A percentile compares a stretch with the other conserved stretches of the same genome.
Conservation (phyloP, 2,329 filamentous ascomycete genomes). For the Talaromyces sp. region DNA sequence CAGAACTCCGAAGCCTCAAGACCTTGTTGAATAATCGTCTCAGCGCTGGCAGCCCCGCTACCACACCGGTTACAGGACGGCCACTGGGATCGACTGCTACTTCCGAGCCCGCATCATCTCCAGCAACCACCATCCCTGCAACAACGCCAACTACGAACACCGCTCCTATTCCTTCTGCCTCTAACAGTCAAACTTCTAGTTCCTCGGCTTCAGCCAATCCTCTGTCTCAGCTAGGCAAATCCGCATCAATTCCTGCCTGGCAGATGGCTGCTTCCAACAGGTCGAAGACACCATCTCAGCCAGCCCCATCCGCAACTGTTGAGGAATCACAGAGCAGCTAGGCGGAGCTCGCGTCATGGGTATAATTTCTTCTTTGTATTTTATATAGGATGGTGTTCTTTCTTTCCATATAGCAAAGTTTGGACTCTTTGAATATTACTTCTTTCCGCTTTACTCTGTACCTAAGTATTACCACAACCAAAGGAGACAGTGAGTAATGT, state of each 20-base stretch:
- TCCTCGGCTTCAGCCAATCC: conserved; percentile 42
- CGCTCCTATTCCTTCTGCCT: conserved; percentile 28
- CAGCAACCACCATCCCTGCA: conserved; percentile 28
- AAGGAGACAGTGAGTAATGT: neutral
- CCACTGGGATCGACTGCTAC: conserved; percentile 30
- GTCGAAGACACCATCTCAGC: conserved; percentile 35
- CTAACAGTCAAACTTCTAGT: conserved; percentile 33
- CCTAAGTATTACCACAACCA: neutral
- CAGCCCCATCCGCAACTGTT: conserved; percentile 26
- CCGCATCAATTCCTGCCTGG: conserved; percentile 75
- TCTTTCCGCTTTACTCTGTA: neutral
- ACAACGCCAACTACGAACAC: conserved; percentile 31
- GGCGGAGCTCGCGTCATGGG: neutral
- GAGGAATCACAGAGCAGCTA: conserved; percentile 26
- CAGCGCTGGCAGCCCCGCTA: conserved; percentile 36
- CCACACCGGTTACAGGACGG: conserved; percentile 34
- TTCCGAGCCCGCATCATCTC: conserved; percentile 27
- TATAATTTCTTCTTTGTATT: conserved; percentile 6
- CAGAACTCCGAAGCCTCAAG: conserved; percentile 89
- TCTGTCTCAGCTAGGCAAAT: conserved; percentile 50
- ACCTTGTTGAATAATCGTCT: conserved; percentile 71
- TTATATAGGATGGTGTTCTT: neutral
- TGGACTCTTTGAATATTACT: neutral
- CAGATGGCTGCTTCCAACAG: conserved; percentile 69
- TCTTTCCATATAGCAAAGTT: neutral